Evolutionary conservation across 345 rosid species (phyloP).

Genomic region (Hibiscus tridactylites): DNA sequence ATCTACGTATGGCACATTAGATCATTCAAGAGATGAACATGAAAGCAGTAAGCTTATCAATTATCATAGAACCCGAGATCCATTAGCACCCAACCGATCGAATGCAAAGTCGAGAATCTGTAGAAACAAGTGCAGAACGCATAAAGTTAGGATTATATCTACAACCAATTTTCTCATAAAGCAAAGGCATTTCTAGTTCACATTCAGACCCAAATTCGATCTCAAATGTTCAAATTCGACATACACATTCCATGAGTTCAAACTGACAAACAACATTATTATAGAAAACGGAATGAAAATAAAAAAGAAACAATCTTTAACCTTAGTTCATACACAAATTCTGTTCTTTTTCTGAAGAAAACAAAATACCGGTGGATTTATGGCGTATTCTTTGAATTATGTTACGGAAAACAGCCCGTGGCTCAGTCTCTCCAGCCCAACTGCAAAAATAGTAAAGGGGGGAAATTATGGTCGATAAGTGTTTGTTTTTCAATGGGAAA

Average conservation of each 20-base stretch:
- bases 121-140: conserved; percentile 6
- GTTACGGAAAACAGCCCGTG: conserved; percentile 88
- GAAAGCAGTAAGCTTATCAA: neutral
- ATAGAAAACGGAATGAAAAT: conserved; percentile 67
- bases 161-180: neutral
- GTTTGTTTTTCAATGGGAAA: neutral
- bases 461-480: neutral
- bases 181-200: neutral
- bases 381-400: conserved; percentile 96
- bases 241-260: conserved; percentile 94
- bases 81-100: conserved; percentile 86
- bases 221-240: conserved; percentile 7
- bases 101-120: conserved; percentile 91
- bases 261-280: conserved; percentile 84
- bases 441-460: conserved; percentile 16
- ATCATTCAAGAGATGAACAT: neutral
- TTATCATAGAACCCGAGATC: conserved; percentile 45
- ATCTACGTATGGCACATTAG: no score
- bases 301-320: conserved; percentile 12
- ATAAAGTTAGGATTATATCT: neutral
- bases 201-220: neutral
- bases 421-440: conserved; percentile 97
- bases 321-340: neutral
- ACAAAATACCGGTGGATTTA: conserved; percentile 56
- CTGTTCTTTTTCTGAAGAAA: neutral